Base-by-base conservation (phyloP, 139 green algal species). In the Volvox reticuliferus region DNA sequence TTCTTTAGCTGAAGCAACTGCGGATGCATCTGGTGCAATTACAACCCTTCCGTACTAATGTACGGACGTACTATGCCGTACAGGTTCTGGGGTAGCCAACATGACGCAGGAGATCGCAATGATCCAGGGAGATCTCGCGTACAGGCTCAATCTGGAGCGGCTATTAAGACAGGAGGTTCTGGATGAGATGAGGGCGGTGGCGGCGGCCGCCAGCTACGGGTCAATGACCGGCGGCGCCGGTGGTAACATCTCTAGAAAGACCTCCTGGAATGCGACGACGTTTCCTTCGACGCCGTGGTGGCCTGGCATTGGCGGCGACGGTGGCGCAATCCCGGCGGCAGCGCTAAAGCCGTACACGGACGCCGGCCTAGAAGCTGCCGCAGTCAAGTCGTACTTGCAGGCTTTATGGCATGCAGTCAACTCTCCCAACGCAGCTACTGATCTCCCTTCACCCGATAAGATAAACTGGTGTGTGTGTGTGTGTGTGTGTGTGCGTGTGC, bases 261-360 rank as follows among this genome's bases (percentile, higher is more conserved):
- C 21, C 76, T 37, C 78, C 79, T 50, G 28, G 28, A 55, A 73
- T 44, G 79, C 2, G 26, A 30, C 28, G 24, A 44, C 79, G 24
- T 86, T 73, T n/a, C 28, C 79, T 13, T 37, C 79, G 28, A 86
- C 36, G 30, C 83, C 83, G 1, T 88, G 83, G 83, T 88, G 83
- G 83, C 12, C 1, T 0, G 67, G 62, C 12, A n/a, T 78, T 12
- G 30, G 61, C 32, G 81, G 20, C 22, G 24, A 68, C 24, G 33
- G 50, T 14, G 78, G 35, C 78, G 78, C 14, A 1, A 37, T 50
- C 0, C 50, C 79, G 79, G 79, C 79, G 44, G 50, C 26, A 55
- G 79, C 79, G 44, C 22, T 86, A 0, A 22, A 37, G 79, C 79
- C 79, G 79, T 71, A 73, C 79, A 37, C 44, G 3, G 50, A 55